These are phyloP conservation scores for Paracorniculantispora psalliotae DNA, from an alignment of 2,329 filamentous ascomycete genomes.

Conservation along the genomic window DNA sequence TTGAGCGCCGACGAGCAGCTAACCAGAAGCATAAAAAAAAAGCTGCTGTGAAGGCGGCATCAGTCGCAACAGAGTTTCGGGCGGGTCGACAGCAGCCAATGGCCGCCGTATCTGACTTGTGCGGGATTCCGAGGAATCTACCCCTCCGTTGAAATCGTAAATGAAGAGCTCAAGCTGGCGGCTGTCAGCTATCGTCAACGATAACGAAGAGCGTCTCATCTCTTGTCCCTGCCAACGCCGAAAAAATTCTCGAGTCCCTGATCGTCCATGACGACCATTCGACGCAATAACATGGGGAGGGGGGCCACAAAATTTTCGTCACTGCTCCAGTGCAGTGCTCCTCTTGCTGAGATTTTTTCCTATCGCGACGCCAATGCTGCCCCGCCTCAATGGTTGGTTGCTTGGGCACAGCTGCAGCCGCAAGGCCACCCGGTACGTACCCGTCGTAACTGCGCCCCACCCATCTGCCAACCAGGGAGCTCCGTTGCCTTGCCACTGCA, in stretches of 20 bases:
- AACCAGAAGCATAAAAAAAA: neutral
- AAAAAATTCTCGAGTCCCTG: neutral
- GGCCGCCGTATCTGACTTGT: too few species aligned
- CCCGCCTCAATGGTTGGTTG: neutral
- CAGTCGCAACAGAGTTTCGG: slow-evolving; percentile 5
- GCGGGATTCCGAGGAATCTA: too few species aligned
- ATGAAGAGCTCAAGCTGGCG: neutral
- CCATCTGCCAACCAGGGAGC: slow-evolving; percentile 7
- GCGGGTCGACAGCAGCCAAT: neutral
- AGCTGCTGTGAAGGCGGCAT: neutral
- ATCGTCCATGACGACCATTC: slow-evolving; percentile 6
- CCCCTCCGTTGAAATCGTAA: neutral
- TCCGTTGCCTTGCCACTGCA: slow-evolving; percentile 13
- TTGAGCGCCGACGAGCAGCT: neutral
- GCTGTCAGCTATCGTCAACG: too few species aligned
- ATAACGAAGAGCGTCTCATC: neutral
- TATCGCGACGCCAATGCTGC: neutral
- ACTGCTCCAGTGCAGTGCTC: too few species aligned
- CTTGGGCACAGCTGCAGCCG: slow-evolving; percentile 6
- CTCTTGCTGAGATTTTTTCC: neutral
- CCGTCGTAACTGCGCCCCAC: neutral
- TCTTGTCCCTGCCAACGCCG: too few species aligned
- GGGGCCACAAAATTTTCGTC: slow-evolving; percentile 11
- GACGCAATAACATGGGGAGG: neutral
- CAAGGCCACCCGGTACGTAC: neutral